These are phyloP conservation scores for Croton laevigatus DNA, from an alignment of 441 rosid genomes.

Conservation along the genomic window DNA sequence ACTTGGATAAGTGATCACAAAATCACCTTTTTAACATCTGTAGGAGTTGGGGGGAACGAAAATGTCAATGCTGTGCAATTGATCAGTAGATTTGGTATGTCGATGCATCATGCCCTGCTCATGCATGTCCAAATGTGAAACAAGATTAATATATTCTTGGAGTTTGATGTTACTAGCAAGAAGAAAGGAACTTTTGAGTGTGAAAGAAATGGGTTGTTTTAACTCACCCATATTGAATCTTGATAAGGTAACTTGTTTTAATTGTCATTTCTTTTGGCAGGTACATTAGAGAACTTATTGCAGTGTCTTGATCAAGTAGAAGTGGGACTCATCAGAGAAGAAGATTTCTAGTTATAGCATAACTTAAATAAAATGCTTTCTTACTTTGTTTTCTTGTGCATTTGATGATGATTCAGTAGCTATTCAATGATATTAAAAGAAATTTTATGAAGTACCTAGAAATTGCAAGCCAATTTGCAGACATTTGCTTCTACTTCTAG, in stretches of 20 bases:
- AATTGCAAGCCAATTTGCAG: no score
- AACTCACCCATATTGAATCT: background rate
- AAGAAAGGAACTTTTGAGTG: background rate
- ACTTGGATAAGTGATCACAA: background rate
- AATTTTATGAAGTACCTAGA: no score
- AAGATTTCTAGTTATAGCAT: slow-evolving; percentile 19
- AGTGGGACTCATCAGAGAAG: slow-evolving; percentile 62
- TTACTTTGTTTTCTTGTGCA: slow-evolving; percentile 1
- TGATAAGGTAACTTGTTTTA: slow-evolving; percentile 14
- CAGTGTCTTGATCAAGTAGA: slow-evolving; percentile 65
- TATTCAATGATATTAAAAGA: no score
- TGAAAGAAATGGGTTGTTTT: slow-evolving; percentile 1
- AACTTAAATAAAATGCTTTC: slow-evolving; percentile 12
- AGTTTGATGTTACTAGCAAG: background rate
- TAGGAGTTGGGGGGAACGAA: slow-evolving; percentile 93
- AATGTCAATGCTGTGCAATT: slow-evolving; percentile 71
- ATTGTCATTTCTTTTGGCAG: slow-evolving; percentile 34
- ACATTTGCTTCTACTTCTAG: no score
- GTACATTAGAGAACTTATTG: slow-evolving; percentile 73
- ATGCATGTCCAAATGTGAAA: slow-evolving; percentile 8
- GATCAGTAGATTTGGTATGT: slow-evolving; percentile 73
- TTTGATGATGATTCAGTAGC: background rate
- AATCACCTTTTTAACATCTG: slow-evolving; percentile 22
- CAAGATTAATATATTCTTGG: background rate
- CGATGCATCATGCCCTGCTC: slow-evolving; percentile 13